Percentiles rank a stretch among this genome's conserved stretches.
phyloP scores from a whole-genome alignment of 495 filamentous ascomycete genomes.

The Aspergillus leporis region DNA sequence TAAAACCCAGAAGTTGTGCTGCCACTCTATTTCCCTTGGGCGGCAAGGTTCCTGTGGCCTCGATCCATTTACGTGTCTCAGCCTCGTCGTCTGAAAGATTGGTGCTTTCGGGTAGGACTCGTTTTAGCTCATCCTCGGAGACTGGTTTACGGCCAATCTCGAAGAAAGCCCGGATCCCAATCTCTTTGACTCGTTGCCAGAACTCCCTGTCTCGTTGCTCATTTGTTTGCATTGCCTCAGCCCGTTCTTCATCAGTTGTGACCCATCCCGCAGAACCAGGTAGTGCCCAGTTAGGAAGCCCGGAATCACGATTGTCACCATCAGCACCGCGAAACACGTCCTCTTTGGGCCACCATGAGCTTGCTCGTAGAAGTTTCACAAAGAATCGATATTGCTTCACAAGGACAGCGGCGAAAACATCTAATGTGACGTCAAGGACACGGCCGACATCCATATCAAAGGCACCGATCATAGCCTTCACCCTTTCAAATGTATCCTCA shows the following conservation, averaged over 20 bases:
- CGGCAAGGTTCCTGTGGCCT: conserved; percentile 74
- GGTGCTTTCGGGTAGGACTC: conserved; percentile 44
- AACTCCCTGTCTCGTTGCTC: conserved; percentile 71
- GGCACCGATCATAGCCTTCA: conserved; percentile 89
- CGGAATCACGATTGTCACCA: conserved; percentile 40
- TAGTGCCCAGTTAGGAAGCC: conserved; percentile 79
- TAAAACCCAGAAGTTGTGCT: conserved; percentile 95
- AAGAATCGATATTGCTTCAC: conserved; percentile 89
- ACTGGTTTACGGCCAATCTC: conserved; percentile 69
- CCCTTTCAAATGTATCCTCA: conserved; percentile 68
- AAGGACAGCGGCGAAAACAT: conserved; percentile 82
- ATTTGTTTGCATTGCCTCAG: conserved; percentile 46
- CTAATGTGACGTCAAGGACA: conserved; percentile 87
- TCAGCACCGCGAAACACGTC: conserved; percentile 31
- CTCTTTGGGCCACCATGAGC: conserved; percentile 94
- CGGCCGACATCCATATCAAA: conserved; percentile 94
- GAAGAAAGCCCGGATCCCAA: conserved; percentile 83
- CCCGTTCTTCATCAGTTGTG: conserved; percentile 65
- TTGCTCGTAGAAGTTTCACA: conserved; percentile 82
- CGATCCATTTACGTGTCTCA: conserved; percentile 68
- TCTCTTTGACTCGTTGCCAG: conserved; percentile 74
- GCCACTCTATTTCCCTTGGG: conserved; percentile 86
- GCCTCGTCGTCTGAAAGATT: conserved; percentile 45
- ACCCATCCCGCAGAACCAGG: conserved; percentile 61
- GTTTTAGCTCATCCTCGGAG: conserved; percentile 47